Base-by-base conservation (phyloP, 495 filamentous ascomycete species). In the Hypoxylon rickii region DNA sequence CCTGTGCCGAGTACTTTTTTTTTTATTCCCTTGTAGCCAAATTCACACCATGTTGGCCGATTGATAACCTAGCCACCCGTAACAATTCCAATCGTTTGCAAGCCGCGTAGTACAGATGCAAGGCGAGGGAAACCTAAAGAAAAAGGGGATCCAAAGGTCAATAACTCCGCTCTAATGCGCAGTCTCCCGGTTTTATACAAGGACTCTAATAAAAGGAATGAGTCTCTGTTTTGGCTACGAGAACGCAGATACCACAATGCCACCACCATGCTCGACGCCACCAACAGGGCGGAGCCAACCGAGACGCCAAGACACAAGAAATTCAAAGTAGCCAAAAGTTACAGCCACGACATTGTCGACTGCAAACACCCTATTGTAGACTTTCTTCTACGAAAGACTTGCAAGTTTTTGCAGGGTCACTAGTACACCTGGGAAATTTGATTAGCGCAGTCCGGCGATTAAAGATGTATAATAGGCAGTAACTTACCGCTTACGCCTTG, bases 401-500 rank as follows among this genome's bases (percentile, higher is more conserved):
- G 66, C 70, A 18, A 76, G 68, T 63, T 75, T 79, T 64, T 78
- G 74, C 44, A 81, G 67, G 17, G 73, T 71, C 24, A 71, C 68
- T 8, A 80, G 70, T 29, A 81, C 72, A 61, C 75, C 75, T 77
- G 32, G 22, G 15, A n/a, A 53, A n/a, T 7, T 31, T 18, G 34
- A 53, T 49, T 55, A 58, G 51, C 49, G 17, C 24, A 3, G 37
- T 34, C 42, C 40, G n/a, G n/a, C 13, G 13, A 50, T 24, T 12
- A 44, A 55, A 32, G 21, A 38, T 51, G 41, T 16, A 12, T 7
- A n/a, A n/a, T 56, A 18, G 54, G 33, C 41, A n/a, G 32, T 20
- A 38, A 74, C 82, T 69, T 70, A 88, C 92, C 91, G 66, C 90
- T 94, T 33, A 96, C 89, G 57, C 92, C 92, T 71, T 93, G 88